These are phyloP conservation scores for Mucor circinelloides DNA, from an alignment of 371 early-diverging fungal species.

Conservation along the genomic window DNA sequence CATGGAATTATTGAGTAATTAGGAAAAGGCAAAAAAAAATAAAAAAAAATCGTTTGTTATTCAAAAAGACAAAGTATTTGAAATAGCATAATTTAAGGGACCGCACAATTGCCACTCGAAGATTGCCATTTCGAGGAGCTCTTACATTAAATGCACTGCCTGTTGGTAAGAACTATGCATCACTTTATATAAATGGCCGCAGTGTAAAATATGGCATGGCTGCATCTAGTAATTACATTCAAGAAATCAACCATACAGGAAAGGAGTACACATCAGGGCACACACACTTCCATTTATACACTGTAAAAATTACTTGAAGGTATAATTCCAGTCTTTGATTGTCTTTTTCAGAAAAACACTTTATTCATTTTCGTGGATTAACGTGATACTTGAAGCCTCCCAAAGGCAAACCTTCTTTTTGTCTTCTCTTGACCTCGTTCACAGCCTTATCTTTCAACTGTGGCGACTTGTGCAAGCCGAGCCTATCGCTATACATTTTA, in stretches of 20 bases:
- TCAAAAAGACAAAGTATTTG: background rate
- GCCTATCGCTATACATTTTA: too few relatives aligned
- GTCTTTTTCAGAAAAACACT: background rate
- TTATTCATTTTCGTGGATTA: background rate
- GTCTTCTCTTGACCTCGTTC: background rate
- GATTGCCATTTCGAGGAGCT: too few relatives aligned
- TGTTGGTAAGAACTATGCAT: too few relatives aligned
- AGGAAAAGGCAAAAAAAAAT: too few relatives aligned
- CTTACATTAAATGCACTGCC: too few relatives aligned
- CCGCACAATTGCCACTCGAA: background rate
- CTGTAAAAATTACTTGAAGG: too few relatives aligned
- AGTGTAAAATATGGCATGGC: too few relatives aligned
- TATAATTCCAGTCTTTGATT: background rate
- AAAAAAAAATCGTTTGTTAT: background rate
- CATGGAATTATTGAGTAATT: background rate
- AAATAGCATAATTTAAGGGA: background rate
- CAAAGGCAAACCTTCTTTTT: background rate
- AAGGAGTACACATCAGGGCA: too few relatives aligned
- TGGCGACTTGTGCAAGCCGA: background rate
- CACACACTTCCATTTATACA: too few relatives aligned
- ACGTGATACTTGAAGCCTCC: background rate
- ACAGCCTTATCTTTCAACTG: background rate
- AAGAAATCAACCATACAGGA: too few relatives aligned
- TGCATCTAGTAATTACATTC: too few relatives aligned
- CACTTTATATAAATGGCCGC: too few relatives aligned